Conservation (phyloP, 257 asterid species). For the Nicotiana paniculata region DNA sequence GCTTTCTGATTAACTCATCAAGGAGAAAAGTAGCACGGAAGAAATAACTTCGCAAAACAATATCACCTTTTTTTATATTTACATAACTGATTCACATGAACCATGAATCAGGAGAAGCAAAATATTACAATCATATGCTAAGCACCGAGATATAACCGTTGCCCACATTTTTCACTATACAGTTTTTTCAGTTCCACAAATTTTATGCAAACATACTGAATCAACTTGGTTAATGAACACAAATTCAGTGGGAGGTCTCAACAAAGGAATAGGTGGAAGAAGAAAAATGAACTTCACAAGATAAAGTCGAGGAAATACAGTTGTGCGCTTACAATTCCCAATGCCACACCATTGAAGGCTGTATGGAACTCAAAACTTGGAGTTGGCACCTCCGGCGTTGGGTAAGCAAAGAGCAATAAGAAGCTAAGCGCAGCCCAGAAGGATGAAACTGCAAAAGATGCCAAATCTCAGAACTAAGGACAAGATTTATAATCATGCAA, state of each 20-base stretch:
- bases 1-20: neutral
- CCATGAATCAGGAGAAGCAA: neutral
- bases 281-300: neutral
- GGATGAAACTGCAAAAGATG: slow-evolving; percentile 59
- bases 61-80: neutral
- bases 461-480: neutral
- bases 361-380: slow-evolving; percentile 95
- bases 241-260: slow-evolving; percentile 1
- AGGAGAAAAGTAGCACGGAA: neutral
- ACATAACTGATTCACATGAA: slow-evolving; percentile 1
- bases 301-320: neutral
- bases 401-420: slow-evolving; percentile 91
- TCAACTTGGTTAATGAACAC: neutral
- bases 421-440: slow-evolving; percentile 84
- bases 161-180: neutral
- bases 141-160: neutral
- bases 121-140: neutral
- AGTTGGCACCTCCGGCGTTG: slow-evolving; percentile 84
- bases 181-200: neutral
- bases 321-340: slow-evolving; percentile 74
- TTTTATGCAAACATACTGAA: neutral
- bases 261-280: neutral
- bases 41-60: neutral
- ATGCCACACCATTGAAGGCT: slow-evolving; percentile 82
- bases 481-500: neutral